Percentiles rank a stretch among this genome's conserved stretches.
These are phyloP conservation scores for Vitis hybrid DNA, from an alignment of 177 flowering plant genomes.

Conservation along the genomic window DNA sequence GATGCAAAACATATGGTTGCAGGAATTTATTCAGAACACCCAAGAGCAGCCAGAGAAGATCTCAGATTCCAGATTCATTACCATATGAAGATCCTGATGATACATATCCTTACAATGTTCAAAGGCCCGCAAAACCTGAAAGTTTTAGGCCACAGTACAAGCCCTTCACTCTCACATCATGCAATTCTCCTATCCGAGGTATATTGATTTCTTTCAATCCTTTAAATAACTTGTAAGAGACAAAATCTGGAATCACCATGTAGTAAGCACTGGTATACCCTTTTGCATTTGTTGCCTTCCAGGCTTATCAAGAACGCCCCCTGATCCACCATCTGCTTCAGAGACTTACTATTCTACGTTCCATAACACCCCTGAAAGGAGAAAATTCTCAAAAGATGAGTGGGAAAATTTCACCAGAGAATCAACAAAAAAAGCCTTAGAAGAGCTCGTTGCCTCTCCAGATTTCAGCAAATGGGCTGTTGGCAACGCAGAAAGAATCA, in stretches of 20 bases:
- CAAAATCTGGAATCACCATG: no score
- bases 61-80: slow-evolving; percentile 23
- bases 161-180: slow-evolving; percentile 20
- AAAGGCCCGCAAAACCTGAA: slow-evolving; percentile 18
- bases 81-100: slow-evolving; percentile 21
- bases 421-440: slow-evolving; percentile 67
- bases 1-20: slow-evolving; percentile 15
- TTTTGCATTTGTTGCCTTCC: slow-evolving; percentile 9
- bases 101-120: slow-evolving; percentile 14
- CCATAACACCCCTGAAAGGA: slow-evolving; percentile 72
- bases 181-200: slow-evolving; percentile 45
- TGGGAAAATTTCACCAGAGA: slow-evolving; percentile 66
- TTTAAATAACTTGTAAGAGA: not conserved
- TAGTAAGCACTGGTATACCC: no score
- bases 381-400: slow-evolving; percentile 59
- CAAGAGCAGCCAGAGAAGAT: slow-evolving; percentile 21
- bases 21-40: slow-evolving; percentile 27
- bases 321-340: slow-evolving; percentile 28
- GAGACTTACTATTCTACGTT: slow-evolving; percentile 61
- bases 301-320: slow-evolving; percentile 33
- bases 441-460: slow-evolving; percentile 80
- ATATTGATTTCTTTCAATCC: slow-evolving; percentile 2
- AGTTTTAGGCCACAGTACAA: slow-evolving; percentile 16
- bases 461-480: slow-evolving; percentile 83
- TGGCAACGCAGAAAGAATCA: slow-evolving; percentile 77